These are phyloP conservation scores for Vitis riparia DNA, from an alignment of 164 flowering plant species.

Conservation along the genomic window DNA sequence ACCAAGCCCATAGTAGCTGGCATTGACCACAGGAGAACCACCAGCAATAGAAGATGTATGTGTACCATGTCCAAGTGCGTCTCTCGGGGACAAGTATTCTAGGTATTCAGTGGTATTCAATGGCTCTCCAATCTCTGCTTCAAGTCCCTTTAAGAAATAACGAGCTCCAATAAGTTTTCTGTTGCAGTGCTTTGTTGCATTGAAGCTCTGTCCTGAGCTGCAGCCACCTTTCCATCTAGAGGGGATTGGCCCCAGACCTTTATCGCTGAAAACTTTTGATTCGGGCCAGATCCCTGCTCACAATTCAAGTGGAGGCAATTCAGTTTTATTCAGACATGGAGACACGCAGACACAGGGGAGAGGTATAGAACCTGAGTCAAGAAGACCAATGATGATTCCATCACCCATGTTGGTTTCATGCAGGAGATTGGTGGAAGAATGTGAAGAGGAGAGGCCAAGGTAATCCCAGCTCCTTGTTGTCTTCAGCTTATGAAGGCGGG, in stretches of 20 bases:
- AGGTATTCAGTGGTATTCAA: not conserved
- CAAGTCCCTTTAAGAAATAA: constrained; percentile 3
- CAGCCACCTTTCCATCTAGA: constrained; percentile 7
- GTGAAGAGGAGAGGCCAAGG: constrained; percentile 3
- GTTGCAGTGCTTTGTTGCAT: constrained; percentile 7
- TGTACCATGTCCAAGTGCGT: constrained; percentile 14
- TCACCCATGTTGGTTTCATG: constrained; percentile 9
- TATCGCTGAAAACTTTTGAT: constrained; percentile 2
- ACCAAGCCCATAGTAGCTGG: constrained; percentile 3
- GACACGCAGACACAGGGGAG: too few relatives aligned
- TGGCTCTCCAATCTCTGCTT: not conserved
- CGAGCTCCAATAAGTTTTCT: constrained; percentile 24
- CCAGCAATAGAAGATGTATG: constrained; percentile 15
- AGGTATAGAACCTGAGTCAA: constrained; percentile 11
- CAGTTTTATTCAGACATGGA: too few relatives aligned
- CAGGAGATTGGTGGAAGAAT: constrained; percentile 3
- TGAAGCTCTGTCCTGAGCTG: constrained; percentile 7
- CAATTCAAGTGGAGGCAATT: too few relatives aligned
- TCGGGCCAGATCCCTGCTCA: constrained; percentile 15
- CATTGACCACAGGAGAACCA: constrained; percentile 7
- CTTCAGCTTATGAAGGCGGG: constrained; percentile 5
- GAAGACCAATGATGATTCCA: constrained; percentile 8
- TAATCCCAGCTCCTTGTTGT: constrained; percentile 24
- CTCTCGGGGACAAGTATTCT: constrained; percentile 6
- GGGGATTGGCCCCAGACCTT: constrained; percentile 9